These are phyloP conservation scores for Cynara cardunculus DNA, from an alignment of 129 eudicot species.

Conservation along the genomic window DNA sequence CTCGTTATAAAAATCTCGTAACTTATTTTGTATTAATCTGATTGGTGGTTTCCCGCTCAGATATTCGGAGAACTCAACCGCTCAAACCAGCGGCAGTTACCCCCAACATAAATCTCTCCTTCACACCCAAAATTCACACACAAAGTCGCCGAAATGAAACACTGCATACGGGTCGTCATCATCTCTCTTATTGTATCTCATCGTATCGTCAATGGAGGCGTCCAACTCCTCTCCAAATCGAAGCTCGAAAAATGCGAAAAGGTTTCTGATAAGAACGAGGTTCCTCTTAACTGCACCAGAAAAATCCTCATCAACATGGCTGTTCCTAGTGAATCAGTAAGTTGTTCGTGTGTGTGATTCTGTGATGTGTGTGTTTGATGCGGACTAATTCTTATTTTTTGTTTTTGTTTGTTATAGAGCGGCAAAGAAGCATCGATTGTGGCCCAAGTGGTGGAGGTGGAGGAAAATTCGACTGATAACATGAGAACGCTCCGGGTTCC, in stretches of 20 bases:
- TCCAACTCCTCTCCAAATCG: slow-evolving; percentile 64
- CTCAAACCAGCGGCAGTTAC: slow-evolving; percentile 4
- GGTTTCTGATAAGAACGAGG: slow-evolving; percentile 23
- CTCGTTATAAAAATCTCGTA: too few species aligned
- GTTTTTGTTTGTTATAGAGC: slow-evolving; percentile 36
- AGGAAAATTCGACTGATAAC: slow-evolving; percentile 53
- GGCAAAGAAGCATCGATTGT: slow-evolving; percentile 89
- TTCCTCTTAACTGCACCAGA: slow-evolving; percentile 50
- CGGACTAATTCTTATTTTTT: neutral
- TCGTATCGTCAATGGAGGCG: neutral
- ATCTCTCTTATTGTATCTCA: slow-evolving; percentile 7
- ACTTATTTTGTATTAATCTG: too few species aligned
- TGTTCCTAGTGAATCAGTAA: slow-evolving; percentile 60
- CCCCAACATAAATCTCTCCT: neutral
- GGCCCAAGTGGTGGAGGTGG: slow-evolving; percentile 75
- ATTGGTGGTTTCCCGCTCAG: neutral
- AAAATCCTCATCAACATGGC: slow-evolving; percentile 61
- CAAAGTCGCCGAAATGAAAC: slow-evolving; percentile 17
- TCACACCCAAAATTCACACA: neutral
- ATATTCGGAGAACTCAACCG: slow-evolving; percentile 5
- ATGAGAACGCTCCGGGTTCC: slow-evolving; percentile 75
- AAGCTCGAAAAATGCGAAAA: slow-evolving; percentile 67
- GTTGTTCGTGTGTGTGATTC: neutral
- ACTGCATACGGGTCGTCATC: neutral
- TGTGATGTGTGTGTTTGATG: neutral